Evolutionary conservation across 2,329 filamentous ascomycete genomes (phyloP), one percentile per base, ranked within the genome.

Genomic region (Epichloe typhina): DNA sequence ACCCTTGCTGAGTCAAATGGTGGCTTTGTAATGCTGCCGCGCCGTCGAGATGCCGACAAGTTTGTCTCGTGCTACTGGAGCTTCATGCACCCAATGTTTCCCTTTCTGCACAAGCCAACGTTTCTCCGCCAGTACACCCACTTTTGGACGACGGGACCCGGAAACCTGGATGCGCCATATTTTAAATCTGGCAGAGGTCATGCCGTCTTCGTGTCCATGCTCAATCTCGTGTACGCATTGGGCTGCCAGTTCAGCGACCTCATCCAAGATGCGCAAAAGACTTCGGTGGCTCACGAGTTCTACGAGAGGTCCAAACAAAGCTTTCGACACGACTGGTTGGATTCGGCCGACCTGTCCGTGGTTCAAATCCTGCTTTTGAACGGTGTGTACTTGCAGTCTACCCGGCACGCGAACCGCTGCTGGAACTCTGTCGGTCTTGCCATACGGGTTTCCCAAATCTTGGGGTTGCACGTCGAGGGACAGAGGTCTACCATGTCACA

Each of bases 381-480:
- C 23, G 48, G 41, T 15, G 48, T 45, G 15, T 50, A 50, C 44
- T 21, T 50, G n/a, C 48, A 50, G 21, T 50, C 48, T 19, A 50
- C 48, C 3, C 48, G 31, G 19, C 48, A 50, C 21, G 48, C 48
- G 15, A 50, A 50, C 19, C 48, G 48, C 6, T 50, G 48, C 48
- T 50, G 48, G 48, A 50, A 50, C 35, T 50, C 48, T 17, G 40
- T 50, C 19, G 48, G 48, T 5, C 48, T 50, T 38, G 48, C 48
- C 15, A 50, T 50, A 44, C 48, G 48, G 11, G 41, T 42, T 35
- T 50, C 48, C 15, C 48, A 50, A 15, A 50, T 50, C 12, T 15
- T 50, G 21, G 48, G 48, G 2, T 21, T 50, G 15, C 48, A 50
- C 31, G 48, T 44, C 9, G 48, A 50, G 33, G 33, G 35, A 3